Evolutionary conservation across 2,329 filamentous ascomycete species (phyloP).

Genomic region (Coniochaeta prunicola): DNA sequence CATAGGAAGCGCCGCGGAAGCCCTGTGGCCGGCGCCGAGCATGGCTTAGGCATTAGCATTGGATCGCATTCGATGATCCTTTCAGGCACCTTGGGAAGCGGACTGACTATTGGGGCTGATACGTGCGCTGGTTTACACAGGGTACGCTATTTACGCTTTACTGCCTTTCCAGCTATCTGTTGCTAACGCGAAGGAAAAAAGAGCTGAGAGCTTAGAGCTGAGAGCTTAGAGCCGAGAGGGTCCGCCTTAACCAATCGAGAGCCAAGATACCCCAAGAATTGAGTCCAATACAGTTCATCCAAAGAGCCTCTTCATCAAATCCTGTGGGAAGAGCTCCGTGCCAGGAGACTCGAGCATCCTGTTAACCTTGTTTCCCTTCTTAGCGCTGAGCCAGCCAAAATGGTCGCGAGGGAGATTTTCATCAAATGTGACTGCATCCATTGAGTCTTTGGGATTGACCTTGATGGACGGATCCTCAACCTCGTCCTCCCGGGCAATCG

Average conservation of each 20-base stretch:
- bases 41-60: neutral
- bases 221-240: too few relatives aligned
- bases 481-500: slow-evolving; percentile 41
- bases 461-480: slow-evolving; percentile 15
- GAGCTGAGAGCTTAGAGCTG: too few relatives aligned
- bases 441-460: slow-evolving; percentile 30
- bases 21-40: neutral
- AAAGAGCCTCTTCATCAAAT: slow-evolving; percentile 62
- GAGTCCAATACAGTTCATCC: slow-evolving; percentile 21
- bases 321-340: slow-evolving; percentile 55
- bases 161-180: neutral
- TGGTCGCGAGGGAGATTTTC: slow-evolving; percentile 56
- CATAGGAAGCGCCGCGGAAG: neutral
- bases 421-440: slow-evolving; percentile 39
- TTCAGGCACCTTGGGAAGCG: neutral
- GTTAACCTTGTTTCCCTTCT: slow-evolving; percentile 72
- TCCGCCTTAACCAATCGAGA: neutral
- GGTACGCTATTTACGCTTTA: slow-evolving; percentile 12
- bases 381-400: slow-evolving; percentile 65
- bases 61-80: neutral
- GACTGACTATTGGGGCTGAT: neutral
- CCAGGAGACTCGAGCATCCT: slow-evolving; percentile 67
- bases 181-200: neutral
- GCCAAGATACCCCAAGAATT: slow-evolving; percentile 11
- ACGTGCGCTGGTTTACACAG: slow-evolving; percentile 2